Percentiles rank a stretch among this genome's conserved stretches.
Evolutionary conservation across 108 stramenopile genomes (phyloP).

Genomic region (Schizochytrium sp.): DNA sequence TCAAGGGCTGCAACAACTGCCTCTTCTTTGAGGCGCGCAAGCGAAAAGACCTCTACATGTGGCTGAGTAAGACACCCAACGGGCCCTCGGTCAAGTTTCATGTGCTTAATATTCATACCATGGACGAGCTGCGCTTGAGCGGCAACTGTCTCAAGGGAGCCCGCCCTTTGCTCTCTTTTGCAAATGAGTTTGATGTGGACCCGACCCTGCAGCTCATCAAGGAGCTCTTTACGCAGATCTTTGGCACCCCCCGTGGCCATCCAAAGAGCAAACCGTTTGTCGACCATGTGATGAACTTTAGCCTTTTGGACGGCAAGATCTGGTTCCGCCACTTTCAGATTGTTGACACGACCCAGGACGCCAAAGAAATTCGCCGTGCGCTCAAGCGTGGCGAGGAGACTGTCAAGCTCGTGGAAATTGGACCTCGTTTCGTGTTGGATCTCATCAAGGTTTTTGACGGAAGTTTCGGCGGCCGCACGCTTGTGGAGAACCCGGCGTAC

Average conservation of each 20-base stretch:
- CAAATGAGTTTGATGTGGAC: slow-evolving; percentile 61
- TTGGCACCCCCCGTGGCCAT: slow-evolving; percentile 90
- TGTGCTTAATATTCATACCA: slow-evolving; percentile 93
- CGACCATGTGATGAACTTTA: slow-evolving; percentile 91
- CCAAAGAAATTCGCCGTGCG: slow-evolving; percentile 59
- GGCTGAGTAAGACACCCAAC: slow-evolving; percentile 66
- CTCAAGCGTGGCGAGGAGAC: slow-evolving; percentile 68
- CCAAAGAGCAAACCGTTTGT: slow-evolving; percentile 98
- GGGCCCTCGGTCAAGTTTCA: slow-evolving; percentile 92
- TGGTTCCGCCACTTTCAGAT: slow-evolving; percentile 99
- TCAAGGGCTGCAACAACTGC: slow-evolving; percentile 84
- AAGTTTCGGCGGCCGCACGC: slow-evolving; percentile 91
- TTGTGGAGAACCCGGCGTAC: slow-evolving; percentile 80
- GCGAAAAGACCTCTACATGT: slow-evolving; percentile 87
- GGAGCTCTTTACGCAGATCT: slow-evolving; percentile 83
- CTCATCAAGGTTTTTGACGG: slow-evolving; percentile 93
- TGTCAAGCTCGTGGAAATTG: slow-evolving; percentile 92
- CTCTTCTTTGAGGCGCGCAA: slow-evolving; percentile 91
- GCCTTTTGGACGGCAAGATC: slow-evolving; percentile 86
- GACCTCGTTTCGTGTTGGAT: slow-evolving; percentile 91
- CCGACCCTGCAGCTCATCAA: slow-evolving; percentile 71
- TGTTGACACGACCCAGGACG: slow-evolving; percentile 57
- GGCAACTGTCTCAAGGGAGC: slow-evolving; percentile 93
- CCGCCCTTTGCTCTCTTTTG: slow-evolving; percentile 89
- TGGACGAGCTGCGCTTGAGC: slow-evolving; percentile 95